phyloP scores from a whole-genome alignment of 345 rosid species.

The Linum lewisii region DNA sequence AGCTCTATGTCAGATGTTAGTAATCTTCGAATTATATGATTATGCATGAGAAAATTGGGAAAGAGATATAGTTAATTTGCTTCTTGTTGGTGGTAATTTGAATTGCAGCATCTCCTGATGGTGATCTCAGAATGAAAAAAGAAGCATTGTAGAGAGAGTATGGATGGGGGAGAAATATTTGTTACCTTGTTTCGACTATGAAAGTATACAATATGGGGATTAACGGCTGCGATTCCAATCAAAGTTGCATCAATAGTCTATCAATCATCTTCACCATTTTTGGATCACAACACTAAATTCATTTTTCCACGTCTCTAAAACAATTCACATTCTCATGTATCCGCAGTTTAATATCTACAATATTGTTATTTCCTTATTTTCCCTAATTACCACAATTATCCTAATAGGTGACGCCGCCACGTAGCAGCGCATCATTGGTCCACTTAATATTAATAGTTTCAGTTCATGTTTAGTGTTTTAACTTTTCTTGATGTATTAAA shows the following conservation, averaged over 20 bases:
- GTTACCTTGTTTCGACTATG: constrained; percentile 46
- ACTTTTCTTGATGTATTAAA: too few relatives aligned
- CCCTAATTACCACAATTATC: too few relatives aligned
- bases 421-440: too few relatives aligned
- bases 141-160: constrained; percentile 44
- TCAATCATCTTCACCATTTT: constrained; percentile 42
- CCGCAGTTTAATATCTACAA: too few relatives aligned
- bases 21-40: constrained; percentile 60
- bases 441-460: too few relatives aligned
- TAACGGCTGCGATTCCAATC: constrained; percentile 61
- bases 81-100: neutral
- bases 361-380: too few relatives aligned
- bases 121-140: constrained; percentile 37
- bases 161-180: constrained; percentile 38
- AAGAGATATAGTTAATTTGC: neutral
- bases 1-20: constrained; percentile 40
- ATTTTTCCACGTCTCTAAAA: too few relatives aligned
- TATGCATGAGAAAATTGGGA: constrained; percentile 40
- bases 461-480: too few relatives aligned
- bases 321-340: too few relatives aligned
- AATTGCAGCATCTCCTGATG: neutral
- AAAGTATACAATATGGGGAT: constrained; percentile 48
- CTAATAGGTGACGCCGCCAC: too few relatives aligned
- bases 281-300: constrained; percentile 44
- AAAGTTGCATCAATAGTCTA: constrained; percentile 43